Base-by-base conservation (phyloP, 2,329 filamentous ascomycete genomes). In the Diaporthe citri region DNA sequence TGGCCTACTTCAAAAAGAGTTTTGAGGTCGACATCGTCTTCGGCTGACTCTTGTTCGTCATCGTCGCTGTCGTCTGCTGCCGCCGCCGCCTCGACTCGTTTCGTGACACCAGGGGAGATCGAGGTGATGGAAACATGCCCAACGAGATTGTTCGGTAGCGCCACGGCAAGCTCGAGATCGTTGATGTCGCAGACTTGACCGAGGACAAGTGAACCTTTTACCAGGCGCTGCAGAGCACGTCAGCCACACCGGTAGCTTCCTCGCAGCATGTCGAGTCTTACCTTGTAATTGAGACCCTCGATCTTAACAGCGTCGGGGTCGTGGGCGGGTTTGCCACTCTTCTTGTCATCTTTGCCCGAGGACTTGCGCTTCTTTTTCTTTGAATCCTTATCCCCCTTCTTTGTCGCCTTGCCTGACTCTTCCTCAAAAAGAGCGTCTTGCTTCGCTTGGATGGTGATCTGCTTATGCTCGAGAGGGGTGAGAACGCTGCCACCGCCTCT, bases 401-500 rank as follows among this genome's bases (percentile, higher is more conserved):
- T 87, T 39, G 84, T 81, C 57, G 85, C 84, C 74, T 88, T 88
- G 69, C 87, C 85, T 64, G 90, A 90, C 78, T 93, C 90, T 79
- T 97, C 93, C 84, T 98, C 97, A 82, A 96, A 97, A 52, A 97
- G 87, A 55, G 96, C 97, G 87, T 99, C 97, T 79, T 93, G 93
- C 81, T 94, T 97, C 60, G 97, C 97, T 84, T 98, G 94, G 75
- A 97, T 93, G 80, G 97, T 93, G 77, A 99, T 98, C 84, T 98
- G 95, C 86, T 98, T 98, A 82, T 97, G 94, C 83, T 99, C 97
- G 70, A 99, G 87, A 28, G 97, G 96, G 2, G 97, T 98, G 82
- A 99, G 87, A 71, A 98, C 89, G 81, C 95, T 97, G 71, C 92
- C 96, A 57, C 97, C 97, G 73, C 97, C 97, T 88, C 97, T 92